Evolutionary conservation across 2,329 filamentous ascomycete species (phyloP).

Genomic region (Beauveria caledonica): DNA sequence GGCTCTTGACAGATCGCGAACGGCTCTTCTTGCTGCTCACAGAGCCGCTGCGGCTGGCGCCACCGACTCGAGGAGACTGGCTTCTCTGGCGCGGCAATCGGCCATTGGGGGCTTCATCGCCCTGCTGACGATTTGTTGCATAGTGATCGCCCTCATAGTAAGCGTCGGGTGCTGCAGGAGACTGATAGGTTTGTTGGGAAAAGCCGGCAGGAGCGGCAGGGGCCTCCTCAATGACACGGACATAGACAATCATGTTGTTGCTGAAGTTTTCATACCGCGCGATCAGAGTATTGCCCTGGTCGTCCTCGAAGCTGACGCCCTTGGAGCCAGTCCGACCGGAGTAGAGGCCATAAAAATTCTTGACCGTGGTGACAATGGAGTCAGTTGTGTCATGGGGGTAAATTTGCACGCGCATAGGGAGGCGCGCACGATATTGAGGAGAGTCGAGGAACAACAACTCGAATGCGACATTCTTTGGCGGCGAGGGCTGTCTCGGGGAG

Average conservation of each 20-base stretch:
- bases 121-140: conserved; percentile 38
- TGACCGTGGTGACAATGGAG: conserved; percentile 95
- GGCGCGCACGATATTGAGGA: conserved; percentile 61
- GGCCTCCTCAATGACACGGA: conserved; percentile 66
- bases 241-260: conserved; percentile 88
- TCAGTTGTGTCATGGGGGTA: conserved; percentile 94
- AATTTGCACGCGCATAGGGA: conserved; percentile 84
- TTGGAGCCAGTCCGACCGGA: conserved; percentile 60
- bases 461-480: conserved; percentile 70
- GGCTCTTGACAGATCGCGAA: conserved; percentile 62
- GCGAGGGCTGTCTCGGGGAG: conserved; percentile 39
- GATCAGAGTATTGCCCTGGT: conserved; percentile 82
- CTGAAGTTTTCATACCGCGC: conserved; percentile 92
- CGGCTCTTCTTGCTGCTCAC: conserved; percentile 57
- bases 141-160: conserved; percentile 48
- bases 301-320: conserved; percentile 93
- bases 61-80: conserved; percentile 57
- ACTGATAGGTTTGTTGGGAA: conserved; percentile 11
- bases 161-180: conserved; percentile 33
- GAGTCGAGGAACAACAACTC: conserved; percentile 63
- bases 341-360: conserved; percentile 97
- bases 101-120: conserved; percentile 60
- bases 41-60: conserved; percentile 66
- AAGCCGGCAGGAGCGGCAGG: conserved; percentile 39
- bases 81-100: conserved; percentile 65